Percentiles rank a stretch among this genome's conserved stretches.
Conservation (phyloP, 202 grass and related monocot species). For the Brachypodium distachyon region DNA sequence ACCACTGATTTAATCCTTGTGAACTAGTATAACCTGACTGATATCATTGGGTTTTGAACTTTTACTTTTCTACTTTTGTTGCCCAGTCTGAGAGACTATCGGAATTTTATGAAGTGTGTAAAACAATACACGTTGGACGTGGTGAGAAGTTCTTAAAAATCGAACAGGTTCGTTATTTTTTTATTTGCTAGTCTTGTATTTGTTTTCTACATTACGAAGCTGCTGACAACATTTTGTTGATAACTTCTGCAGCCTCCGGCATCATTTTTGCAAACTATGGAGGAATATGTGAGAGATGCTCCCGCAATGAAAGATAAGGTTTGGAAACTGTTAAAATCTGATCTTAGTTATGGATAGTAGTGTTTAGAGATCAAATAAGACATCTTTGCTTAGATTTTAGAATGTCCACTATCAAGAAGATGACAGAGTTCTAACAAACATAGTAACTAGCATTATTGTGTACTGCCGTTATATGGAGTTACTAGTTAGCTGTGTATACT, state of each 20-base stretch:
- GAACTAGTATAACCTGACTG: background rate
- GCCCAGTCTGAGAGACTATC: constrained; percentile 71
- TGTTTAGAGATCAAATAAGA: constrained; percentile 7
- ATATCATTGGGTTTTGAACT: background rate
- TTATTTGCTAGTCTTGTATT: constrained; percentile 4
- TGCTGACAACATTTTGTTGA: constrained; percentile 18
- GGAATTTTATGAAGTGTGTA: constrained; percentile 90
- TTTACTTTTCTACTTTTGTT: background rate
- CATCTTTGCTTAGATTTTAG: background rate
- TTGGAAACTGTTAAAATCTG: background rate
- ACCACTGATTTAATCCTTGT: background rate
- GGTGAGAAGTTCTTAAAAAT: constrained; percentile 87
- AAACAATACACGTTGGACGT: constrained; percentile 75
- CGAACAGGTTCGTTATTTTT: constrained; percentile 49
- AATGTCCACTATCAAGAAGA: background rate
- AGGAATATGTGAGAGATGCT: constrained; percentile 91
- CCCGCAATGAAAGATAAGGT: constrained; percentile 74
- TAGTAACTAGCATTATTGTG: background rate
- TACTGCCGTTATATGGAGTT: background rate
- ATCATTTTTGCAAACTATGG: constrained; percentile 91
- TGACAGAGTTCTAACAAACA: background rate
- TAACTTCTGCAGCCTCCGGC: constrained; percentile 67
- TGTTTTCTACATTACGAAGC: constrained; percentile 7
- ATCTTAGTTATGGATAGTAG: background rate
- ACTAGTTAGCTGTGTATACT: background rate